Percentiles rank a stretch among this genome's conserved stretches.
Conservation (phyloP, 257 asterid genomes). For the Agastache rugosa region DNA sequence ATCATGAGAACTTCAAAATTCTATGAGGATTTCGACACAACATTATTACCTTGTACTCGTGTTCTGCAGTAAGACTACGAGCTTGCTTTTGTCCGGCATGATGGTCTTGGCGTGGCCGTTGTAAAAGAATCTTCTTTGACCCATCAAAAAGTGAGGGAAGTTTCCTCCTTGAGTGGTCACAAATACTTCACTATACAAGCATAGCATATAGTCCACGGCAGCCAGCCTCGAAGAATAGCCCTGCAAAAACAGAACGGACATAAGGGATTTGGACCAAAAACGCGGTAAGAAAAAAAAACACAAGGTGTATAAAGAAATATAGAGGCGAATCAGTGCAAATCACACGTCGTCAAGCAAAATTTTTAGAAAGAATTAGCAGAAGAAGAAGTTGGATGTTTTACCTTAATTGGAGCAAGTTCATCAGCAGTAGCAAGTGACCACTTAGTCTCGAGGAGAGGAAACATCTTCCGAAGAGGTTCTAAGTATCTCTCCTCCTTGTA, state of each 20-base stretch:
- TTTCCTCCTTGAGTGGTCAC: conserved; percentile 97
- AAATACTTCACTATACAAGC: conserved; percentile 86
- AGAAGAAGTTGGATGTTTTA: conserved; percentile 16
- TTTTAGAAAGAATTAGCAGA: not conserved
- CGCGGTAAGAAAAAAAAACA: not conserved
- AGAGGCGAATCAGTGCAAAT: not conserved
- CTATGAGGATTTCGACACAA: not conserved
- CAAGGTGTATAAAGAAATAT: not conserved
- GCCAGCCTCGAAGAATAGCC: conserved; percentile 83
- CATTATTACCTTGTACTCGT: conserved; percentile 63
- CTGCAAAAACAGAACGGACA: conserved; percentile 40
- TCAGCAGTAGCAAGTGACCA: conserved; percentile 72
- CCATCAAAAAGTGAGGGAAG: conserved; percentile 92
- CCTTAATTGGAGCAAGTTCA: conserved; percentile 77
- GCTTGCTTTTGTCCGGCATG: conserved; percentile 81
- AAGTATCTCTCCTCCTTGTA: conserved; percentile 66
- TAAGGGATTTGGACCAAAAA: not conserved
- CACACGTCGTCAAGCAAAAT: not conserved
- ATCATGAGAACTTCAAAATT: not conserved
- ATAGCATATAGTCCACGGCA: conserved; percentile 83
- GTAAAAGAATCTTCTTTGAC: conserved; percentile 78
- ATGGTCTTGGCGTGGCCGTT: conserved; percentile 89
- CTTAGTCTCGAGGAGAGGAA: conserved; percentile 79
- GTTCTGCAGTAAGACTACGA: conserved; percentile 68
- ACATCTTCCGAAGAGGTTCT: conserved; percentile 76